Evolutionary conservation across 2,329 filamentous ascomycete species (phyloP), one percentile per base, ranked within the genome.

Genomic region (Aspergillus vadensis): DNA sequence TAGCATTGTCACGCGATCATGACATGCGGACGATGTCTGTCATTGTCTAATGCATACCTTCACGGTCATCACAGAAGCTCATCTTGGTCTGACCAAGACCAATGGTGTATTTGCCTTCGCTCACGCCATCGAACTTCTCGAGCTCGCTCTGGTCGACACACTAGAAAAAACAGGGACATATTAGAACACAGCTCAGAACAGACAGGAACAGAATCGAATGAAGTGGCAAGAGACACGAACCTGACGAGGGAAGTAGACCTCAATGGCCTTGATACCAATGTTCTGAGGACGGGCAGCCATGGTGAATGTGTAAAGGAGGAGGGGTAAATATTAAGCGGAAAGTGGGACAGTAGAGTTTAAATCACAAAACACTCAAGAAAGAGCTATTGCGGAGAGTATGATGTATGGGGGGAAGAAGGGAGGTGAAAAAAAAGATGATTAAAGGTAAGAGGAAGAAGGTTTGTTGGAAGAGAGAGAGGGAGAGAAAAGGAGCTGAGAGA

Each of bases 231-330:
- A 36, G 12, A 12, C 12, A 80, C 87, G 67, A 80, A 94, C 91
- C 87, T 94, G 91, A 78, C 85, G 90, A 67, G 91, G 91, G 75
- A 92, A 91, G 80, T 95, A 95, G 75, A 95, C 86, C 78, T 95
- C 91, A 79, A 95, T 91, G 89, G 90, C 91, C 83, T 95, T 94
- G 77, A 95, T 92, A 85, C 91, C 91, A 79, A 95, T 89, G 81
- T 94, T 94, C 79, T 92, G 87, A 67, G 91, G 90, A 80, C 90
- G 88, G 70, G 88, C 77, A 75, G 89, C 85, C 90, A 92, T 93
- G 68, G 66, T 79, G 70, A 66, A 63, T 63, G 68, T 65, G 65
- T 66, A 62, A 44, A 55, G 52, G 27, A 55, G 32, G 49, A 23
- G 36, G 38, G 62, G 44, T 61, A 58, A 19, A 17, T 61, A 55